Conservation (phyloP, 1,139 yeast genomes). For the Yamadazyma pseudoaaseri region DNA sequence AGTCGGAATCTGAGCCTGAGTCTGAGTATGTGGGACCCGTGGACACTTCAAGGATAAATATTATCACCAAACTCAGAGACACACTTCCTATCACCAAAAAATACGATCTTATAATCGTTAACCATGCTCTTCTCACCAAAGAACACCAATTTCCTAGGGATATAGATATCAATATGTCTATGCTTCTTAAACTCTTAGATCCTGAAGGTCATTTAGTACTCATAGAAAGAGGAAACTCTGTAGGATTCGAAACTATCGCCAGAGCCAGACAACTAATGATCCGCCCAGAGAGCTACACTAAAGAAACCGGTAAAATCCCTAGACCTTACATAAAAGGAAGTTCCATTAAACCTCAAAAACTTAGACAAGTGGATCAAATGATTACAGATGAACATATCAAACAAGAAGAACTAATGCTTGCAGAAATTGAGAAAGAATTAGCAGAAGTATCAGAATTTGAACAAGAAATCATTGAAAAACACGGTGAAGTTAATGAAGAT, state of each 20-base stretch:
- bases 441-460: slow-evolving; percentile 15
- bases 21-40: slow-evolving; percentile 52
- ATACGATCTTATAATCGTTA: slow-evolving; percentile 84
- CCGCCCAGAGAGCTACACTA: slow-evolving; percentile 68
- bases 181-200: slow-evolving; percentile 56
- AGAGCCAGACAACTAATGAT: slow-evolving; percentile 87
- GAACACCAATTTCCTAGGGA: slow-evolving; percentile 65
- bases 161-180: slow-evolving; percentile 67
- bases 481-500: slow-evolving; percentile 41
- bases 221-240: slow-evolving; percentile 85
- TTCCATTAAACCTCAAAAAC: slow-evolving; percentile 37
- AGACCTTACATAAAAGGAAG: slow-evolving; percentile 66
- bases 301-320: slow-evolving; percentile 65
- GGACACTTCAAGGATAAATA: slow-evolving; percentile 52
- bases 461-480: slow-evolving; percentile 26
- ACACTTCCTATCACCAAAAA: slow-evolving; percentile 45
- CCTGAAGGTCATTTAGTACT: slow-evolving; percentile 80
- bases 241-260: slow-evolving; percentile 86
- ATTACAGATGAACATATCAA: slow-evolving; percentile 33
- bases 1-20: slow-evolving; percentile 12
- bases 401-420: slow-evolving; percentile 31
- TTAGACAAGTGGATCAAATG: slow-evolving; percentile 36
- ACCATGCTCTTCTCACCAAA: slow-evolving; percentile 70
- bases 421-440: slow-evolving; percentile 23
- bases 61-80: slow-evolving; percentile 53